Percentiles rank a stretch among this genome's conserved stretches.
phyloP scores from a whole-genome alignment of 2,329 filamentous ascomycete genomes.

The Paracoccidioides brasiliensis region DNA sequence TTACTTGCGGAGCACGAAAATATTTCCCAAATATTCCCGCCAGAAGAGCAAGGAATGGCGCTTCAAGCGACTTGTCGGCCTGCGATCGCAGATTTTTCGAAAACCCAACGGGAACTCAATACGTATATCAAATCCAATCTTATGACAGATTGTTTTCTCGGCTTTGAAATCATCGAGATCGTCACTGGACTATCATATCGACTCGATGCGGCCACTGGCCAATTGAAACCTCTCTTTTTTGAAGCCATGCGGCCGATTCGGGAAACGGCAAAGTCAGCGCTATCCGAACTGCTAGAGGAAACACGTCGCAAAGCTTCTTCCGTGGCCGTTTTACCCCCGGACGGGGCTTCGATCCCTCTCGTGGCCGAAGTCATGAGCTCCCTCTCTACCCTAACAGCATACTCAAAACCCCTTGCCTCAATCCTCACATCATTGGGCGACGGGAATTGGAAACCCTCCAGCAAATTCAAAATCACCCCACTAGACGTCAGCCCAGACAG shows the following conservation, averaged over 20 bases:
- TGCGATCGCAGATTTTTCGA: constrained; percentile 66
- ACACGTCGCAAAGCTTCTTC: constrained; percentile 55
- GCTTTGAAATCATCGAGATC: constrained; percentile 89
- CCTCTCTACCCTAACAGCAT: constrained; percentile 74
- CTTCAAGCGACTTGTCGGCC: constrained; percentile 67
- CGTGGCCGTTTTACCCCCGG: constrained; percentile 57
- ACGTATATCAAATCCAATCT: constrained; percentile 76
- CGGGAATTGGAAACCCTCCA: constrained; percentile 65
- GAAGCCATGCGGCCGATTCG: constrained; percentile 80
- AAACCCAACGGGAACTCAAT: constrained; percentile 80
- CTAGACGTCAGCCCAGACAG: constrained; percentile 86
- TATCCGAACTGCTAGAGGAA: constrained; percentile 73
- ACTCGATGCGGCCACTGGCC: constrained; percentile 69
- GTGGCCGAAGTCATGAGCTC: constrained; percentile 77
- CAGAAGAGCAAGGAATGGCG: constrained; percentile 70
- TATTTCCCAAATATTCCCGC: constrained; percentile 71
- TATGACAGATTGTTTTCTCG: constrained; percentile 82
- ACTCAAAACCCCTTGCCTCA: constrained; percentile 71
- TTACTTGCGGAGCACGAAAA: constrained; percentile 84
- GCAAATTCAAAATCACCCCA: constrained; percentile 51
- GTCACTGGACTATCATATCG: constrained; percentile 66
- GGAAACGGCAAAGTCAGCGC: constrained; percentile 78
- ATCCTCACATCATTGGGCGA: constrained; percentile 88
- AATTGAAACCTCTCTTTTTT: constrained; percentile 69
- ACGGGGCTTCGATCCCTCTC: constrained; percentile 65